Evolutionary conservation across 1,284 basidiomycete species (phyloP), one percentile per base, ranked within the genome.

Genomic region (Boletus sp.): DNA sequence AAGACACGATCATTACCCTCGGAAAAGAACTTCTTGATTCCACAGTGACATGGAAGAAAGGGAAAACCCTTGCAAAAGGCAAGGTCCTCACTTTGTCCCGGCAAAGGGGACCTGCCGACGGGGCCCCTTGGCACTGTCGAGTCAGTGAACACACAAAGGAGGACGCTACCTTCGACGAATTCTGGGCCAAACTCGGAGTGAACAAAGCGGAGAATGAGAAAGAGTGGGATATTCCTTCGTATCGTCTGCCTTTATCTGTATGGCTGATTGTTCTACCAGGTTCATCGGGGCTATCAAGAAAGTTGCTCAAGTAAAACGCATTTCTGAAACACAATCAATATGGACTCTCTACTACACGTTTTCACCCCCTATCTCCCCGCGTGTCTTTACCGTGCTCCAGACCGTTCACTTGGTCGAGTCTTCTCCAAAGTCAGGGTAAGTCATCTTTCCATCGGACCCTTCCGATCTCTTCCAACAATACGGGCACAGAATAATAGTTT

Each of bases 271-370:
- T 27, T 12, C 44, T 31, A 50, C 46, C 60, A 91, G 89, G 66
- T 91, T 81, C 67, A 82, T 90, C 4, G 78, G 79, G 7, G 79
- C 83, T 39, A 81, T 91, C 59, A 81, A 84, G 66, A 85, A 87
- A 65, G 84, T 82, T 3, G 78, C 79, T 4, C 76, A 82, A 60
- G 74, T 91, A 63, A 85, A 86, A 67, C 77, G 79, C 36, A 71
- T 90, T 43, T 88, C 88, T 4, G 75, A 81, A 13, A 84, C 78
- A 3, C 82, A 86, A 55, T 75, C 79, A 24, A 84, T 91, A 57
- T 91, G 88, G 89, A 82, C 86, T 0, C 64, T 88, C 58, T 83
- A 84, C 68, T 92, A 92, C 72, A 85, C 79, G 7, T 88, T 91
- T 70, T 76, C 82, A 1, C 80, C 86, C 3, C 84, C 86, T 0